phyloP scores from a whole-genome alignment of 169 alveolate species.

The Plasmodium fragile region DNA sequence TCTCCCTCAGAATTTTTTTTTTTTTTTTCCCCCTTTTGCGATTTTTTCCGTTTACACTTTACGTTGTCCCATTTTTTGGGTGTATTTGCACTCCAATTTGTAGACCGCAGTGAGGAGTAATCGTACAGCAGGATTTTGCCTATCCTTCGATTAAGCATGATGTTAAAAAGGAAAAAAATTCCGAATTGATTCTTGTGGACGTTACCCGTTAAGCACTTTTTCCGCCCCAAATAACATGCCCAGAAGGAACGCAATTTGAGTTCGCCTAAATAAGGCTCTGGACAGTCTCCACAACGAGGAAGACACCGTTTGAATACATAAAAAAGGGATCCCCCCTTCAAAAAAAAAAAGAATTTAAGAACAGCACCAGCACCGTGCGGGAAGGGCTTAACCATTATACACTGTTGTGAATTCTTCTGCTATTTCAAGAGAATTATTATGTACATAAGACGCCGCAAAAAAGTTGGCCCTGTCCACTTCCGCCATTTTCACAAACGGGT shows the following conservation, averaged over 20 bases:
- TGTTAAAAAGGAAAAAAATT: neutral
- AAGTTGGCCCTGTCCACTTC: neutral
- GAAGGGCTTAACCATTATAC: neutral
- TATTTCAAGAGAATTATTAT: neutral
- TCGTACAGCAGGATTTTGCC: neutral
- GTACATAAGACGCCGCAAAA: neutral
- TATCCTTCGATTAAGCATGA: neutral
- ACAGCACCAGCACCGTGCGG: neutral
- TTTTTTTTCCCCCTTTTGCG: neutral
- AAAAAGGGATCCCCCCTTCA: neutral
- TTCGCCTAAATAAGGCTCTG: neutral
- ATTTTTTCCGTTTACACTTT: neutral
- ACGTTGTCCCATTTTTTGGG: neutral
- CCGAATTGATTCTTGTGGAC: neutral
- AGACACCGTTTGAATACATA: neutral
- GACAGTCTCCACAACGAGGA: neutral
- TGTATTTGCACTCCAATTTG: neutral
- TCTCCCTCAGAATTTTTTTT: neutral
- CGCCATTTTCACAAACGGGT: neutral
- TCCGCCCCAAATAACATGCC: neutral
- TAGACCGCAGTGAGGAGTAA: neutral
- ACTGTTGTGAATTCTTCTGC: neutral
- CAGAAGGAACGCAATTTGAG: neutral
- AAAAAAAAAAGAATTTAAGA: neutral
- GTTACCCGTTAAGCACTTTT: neutral